Evolutionary conservation across 306 rosid species (phyloP).

Genomic region (Fragaria vesca): DNA sequence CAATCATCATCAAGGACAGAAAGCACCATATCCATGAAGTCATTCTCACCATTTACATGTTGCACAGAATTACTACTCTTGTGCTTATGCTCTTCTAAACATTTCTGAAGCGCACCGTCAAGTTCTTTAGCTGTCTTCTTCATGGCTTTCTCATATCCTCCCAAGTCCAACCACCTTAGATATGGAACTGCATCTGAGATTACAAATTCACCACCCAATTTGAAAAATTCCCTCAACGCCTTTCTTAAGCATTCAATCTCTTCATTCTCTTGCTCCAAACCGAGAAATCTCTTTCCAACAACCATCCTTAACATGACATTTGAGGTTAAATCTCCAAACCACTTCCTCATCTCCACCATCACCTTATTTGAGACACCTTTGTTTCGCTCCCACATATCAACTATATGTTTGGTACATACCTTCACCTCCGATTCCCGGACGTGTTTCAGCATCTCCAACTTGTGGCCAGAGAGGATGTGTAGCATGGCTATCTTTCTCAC

Average conservation of each 20-base stretch:
- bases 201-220: not conserved
- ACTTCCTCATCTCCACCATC: conserved; percentile 8
- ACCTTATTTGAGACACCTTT: not conserved
- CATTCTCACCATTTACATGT: not conserved
- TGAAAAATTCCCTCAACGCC: not conserved
- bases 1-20: not conserved
- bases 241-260: not conserved
- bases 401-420: not conserved
- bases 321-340: not conserved
- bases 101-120: not conserved
- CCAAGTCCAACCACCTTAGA: conserved; percentile 14
- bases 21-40: not conserved
- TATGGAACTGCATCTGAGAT: conserved; percentile 14
- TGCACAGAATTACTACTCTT: not conserved
- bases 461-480: conserved; percentile 14
- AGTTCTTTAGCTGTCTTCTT: not conserved
- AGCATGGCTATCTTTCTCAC: not conserved
- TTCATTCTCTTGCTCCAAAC: not conserved
- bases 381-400: not conserved
- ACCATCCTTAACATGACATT: conserved; percentile 12
- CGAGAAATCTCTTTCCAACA: not conserved
- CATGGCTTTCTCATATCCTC: conserved; percentile 20
- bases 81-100: conserved; percentile 3
- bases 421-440: conserved; percentile 9
- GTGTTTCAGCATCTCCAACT: conserved; percentile 5